Evolutionary conservation across 495 filamentous ascomycete species (phyloP).

Genomic region (Penicillium arizonense): DNA sequence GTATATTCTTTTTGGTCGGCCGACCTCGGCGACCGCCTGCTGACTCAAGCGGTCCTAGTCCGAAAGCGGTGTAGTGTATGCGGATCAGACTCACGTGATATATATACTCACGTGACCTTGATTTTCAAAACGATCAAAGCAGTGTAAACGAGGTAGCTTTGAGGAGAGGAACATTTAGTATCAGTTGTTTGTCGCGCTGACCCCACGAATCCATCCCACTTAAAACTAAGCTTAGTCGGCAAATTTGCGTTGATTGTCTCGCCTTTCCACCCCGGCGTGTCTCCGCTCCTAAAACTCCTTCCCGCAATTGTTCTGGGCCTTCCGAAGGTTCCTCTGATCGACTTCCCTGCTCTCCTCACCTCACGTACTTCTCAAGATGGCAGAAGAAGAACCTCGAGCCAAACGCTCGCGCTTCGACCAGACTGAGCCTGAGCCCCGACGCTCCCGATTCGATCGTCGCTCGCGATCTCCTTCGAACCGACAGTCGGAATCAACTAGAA

Average conservation of each 20-base stretch:
- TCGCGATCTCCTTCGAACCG: constrained; percentile 76
- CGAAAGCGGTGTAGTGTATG: background rate
- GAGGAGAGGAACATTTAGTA: constrained; percentile 1
- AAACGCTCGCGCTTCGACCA: constrained; percentile 94
- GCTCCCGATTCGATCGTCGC: constrained; percentile 80
- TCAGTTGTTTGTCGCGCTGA: background rate
- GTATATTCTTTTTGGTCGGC: constrained; percentile 36
- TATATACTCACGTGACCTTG: background rate
- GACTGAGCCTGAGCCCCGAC: constrained; percentile 73
- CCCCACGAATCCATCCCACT: background rate
- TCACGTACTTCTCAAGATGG: constrained; percentile 50
- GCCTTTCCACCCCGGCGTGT: background rate
- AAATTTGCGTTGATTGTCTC: background rate
- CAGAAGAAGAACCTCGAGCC: constrained; percentile 71
- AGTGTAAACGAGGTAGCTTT: background rate
- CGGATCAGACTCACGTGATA: background rate
- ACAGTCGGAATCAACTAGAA: constrained; percentile 61
- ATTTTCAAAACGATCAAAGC: background rate
- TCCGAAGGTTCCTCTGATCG: constrained; percentile 4
- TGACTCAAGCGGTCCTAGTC: constrained; percentile 31
- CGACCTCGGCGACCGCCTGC: constrained; percentile 36
- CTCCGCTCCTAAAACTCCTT: constrained; percentile 25
- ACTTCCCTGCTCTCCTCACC: background rate
- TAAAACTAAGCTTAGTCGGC: background rate
- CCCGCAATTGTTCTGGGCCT: constrained; percentile 18